phyloP scores from a whole-genome alignment of 441 rosid genomes.

The Populus hybrid region DNA sequence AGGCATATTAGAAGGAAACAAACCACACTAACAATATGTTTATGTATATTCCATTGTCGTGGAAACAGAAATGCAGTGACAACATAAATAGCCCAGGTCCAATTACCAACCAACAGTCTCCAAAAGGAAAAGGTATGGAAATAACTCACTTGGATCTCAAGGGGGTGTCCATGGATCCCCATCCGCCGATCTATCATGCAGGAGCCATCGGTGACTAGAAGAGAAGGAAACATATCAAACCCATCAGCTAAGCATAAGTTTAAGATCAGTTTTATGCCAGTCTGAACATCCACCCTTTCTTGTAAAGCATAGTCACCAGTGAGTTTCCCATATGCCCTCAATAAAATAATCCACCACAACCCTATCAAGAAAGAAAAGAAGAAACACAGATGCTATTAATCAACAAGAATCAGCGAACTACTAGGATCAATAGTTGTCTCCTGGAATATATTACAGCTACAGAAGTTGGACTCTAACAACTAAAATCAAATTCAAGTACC shows the following conservation, averaged over 20 bases:
- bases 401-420: slow-evolving; percentile 9
- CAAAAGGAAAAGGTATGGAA: background rate
- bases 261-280: slow-evolving; percentile 76
- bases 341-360: slow-evolving; percentile 90
- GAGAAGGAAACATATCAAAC: slow-evolving; percentile 92
- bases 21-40: background rate
- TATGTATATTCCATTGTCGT: background rate
- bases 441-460: slow-evolving; percentile 18
- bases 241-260: slow-evolving; percentile 88
- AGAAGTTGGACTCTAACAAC: slow-evolving; percentile 8
- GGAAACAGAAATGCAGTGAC: background rate
- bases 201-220: slow-evolving; percentile 92
- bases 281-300: slow-evolving; percentile 92
- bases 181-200: slow-evolving; percentile 94
- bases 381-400: slow-evolving; percentile 16
- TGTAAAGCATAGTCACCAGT: slow-evolving; percentile 88
- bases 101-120: background rate
- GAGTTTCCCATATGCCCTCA: slow-evolving; percentile 91
- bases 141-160: slow-evolving; percentile 87
- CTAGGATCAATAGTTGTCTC: slow-evolving; percentile 6
- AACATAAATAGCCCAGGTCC: background rate
- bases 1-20: background rate
- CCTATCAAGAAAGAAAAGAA: slow-evolving; percentile 43
- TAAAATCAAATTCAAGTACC: background rate
- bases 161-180: slow-evolving; percentile 98